Percentiles rank a stretch among this genome's conserved stretches.
Conservation (phyloP, 2,329 filamentous ascomycete genomes). For the Trematosphaeria pertusa region DNA sequence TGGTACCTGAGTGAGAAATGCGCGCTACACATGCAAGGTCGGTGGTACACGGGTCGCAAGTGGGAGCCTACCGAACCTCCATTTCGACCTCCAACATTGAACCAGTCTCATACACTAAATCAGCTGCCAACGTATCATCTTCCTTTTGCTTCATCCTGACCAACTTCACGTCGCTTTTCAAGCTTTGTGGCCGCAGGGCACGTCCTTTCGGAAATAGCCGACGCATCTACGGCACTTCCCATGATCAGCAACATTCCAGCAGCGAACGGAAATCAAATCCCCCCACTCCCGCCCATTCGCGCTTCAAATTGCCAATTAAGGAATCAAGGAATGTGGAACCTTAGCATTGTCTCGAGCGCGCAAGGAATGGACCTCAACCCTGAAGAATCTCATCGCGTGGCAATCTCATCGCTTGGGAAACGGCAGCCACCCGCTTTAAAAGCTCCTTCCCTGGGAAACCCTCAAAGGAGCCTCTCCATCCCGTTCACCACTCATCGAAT, state of each 20-base stretch:
- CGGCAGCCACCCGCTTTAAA: constrained; percentile 25
- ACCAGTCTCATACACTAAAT: constrained; percentile 3
- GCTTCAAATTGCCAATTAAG: constrained; percentile 1
- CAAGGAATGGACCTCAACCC: constrained; percentile 38
- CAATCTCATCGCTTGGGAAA: constrained; percentile 30
- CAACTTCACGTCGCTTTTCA: too few species aligned
- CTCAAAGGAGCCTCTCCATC: neutral
- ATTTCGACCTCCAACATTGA: constrained; percentile 15
- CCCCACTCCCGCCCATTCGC: constrained; percentile 15
- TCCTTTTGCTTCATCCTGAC: neutral
- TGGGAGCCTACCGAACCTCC: constrained; percentile 13
- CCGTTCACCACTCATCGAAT: constrained; percentile 8
- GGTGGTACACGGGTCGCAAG: constrained; percentile 25
- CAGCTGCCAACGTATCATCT: too few species aligned
- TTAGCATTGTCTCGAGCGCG: constrained; percentile 29
- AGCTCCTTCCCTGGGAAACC: constrained; percentile 9
- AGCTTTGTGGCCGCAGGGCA: neutral
- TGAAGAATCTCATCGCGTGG: constrained; percentile 16
- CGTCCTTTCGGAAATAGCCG: neutral
- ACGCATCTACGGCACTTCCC: neutral
- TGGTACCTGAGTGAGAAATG: constrained; percentile 39
- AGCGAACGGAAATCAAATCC: constrained; percentile 10
- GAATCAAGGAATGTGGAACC: constrained; percentile 36
- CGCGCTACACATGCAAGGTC: constrained; percentile 39
- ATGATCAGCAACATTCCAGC: constrained; percentile 26